Evolutionary conservation across 805 yeast genomes (phyloP).

Genomic region (Saccharomycopsis fodiens): DNA sequence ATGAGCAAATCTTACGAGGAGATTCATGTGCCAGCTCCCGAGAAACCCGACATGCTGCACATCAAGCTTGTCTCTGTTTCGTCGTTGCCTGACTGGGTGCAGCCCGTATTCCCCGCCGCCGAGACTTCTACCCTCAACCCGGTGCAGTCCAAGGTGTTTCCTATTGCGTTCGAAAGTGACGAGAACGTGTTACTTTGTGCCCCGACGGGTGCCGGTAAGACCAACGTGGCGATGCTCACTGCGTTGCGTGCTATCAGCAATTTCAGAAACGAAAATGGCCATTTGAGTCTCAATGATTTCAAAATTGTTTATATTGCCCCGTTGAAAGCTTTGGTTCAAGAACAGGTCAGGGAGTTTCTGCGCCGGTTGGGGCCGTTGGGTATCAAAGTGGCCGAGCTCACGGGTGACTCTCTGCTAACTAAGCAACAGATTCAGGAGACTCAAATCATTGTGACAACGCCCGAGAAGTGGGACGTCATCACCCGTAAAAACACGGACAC

Average conservation of each 20-base stretch:
- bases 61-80: conserved; percentile 18
- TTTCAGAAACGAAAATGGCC: conserved; percentile 41
- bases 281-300: conserved; percentile 46
- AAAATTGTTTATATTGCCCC: conserved; percentile 90
- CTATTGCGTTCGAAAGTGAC: conserved; percentile 66
- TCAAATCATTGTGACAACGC: conserved; percentile 84
- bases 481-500: conserved; percentile 74
- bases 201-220: conserved; percentile 98
- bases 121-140: conserved; percentile 67
- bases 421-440: conserved; percentile 70
- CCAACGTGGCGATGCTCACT: conserved; percentile 89
- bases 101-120: conserved; percentile 57
- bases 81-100: conserved; percentile 74
- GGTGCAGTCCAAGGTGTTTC: conserved; percentile 77
- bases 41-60: conserved; percentile 30
- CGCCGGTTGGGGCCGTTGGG: conserved; percentile 60
- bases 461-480: conserved; percentile 96
- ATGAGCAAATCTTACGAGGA: conserved; percentile 74
- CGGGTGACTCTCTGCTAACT: conserved; percentile 81
- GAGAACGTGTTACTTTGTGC: conserved; percentile 81
- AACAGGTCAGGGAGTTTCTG: conserved; percentile 81
- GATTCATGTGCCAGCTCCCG: conserved; percentile 86
- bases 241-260: conserved; percentile 55
- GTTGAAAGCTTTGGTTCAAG: conserved; percentile 89
- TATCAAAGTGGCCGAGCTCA: conserved; percentile 70